Conservation (phyloP, 2,329 filamentous ascomycete species). For the Fonsecaea monophora region DNA sequence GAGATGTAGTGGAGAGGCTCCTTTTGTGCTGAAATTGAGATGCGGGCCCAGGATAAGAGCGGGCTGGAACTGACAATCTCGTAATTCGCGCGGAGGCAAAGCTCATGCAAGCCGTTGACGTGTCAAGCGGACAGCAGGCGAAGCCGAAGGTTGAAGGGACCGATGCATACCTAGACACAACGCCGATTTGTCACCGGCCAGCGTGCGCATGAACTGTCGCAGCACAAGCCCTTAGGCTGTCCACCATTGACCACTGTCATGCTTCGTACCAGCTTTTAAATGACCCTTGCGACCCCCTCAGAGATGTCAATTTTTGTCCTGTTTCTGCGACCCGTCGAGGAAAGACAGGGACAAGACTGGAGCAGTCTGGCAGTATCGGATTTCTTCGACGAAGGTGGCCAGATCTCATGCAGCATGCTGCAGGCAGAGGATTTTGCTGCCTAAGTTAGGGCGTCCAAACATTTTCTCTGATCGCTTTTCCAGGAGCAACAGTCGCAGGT, state of each 20-base stretch:
- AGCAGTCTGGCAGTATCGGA: not conserved
- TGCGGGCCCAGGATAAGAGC: slow-evolving; percentile 13
- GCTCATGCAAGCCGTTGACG: slow-evolving; percentile 39
- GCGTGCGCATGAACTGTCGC: slow-evolving; percentile 24
- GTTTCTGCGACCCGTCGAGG: slow-evolving; percentile 8
- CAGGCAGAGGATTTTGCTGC: slow-evolving; percentile 30
- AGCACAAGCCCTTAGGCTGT: slow-evolving; percentile 31
- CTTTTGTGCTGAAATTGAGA: slow-evolving; percentile 18
- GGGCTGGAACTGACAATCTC: slow-evolving; percentile 25
- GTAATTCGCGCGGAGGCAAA: slow-evolving; percentile 35
- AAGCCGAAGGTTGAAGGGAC: slow-evolving; percentile 30
- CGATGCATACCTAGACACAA: slow-evolving; percentile 29
- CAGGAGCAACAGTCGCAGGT: slow-evolving; percentile 11
- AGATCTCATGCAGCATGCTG: slow-evolving; percentile 30
- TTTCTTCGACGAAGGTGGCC: slow-evolving; percentile 11
- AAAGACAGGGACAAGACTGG: not conserved
- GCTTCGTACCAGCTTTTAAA: slow-evolving; percentile 29
- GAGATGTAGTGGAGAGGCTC: slow-evolving; percentile 27
- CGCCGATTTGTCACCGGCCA: slow-evolving; percentile 34
- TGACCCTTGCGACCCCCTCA: slow-evolving; percentile 17
- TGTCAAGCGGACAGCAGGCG: slow-evolving; percentile 38
- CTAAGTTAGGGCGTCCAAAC: slow-evolving; percentile 27
- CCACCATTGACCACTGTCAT: slow-evolving; percentile 26
- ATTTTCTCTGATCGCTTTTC: slow-evolving; percentile 6
- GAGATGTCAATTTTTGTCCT: slow-evolving; percentile 5